Evolutionary conservation across 2,329 filamentous ascomycete species (phyloP).

Genomic region (Neoarthrinium moseri): DNA sequence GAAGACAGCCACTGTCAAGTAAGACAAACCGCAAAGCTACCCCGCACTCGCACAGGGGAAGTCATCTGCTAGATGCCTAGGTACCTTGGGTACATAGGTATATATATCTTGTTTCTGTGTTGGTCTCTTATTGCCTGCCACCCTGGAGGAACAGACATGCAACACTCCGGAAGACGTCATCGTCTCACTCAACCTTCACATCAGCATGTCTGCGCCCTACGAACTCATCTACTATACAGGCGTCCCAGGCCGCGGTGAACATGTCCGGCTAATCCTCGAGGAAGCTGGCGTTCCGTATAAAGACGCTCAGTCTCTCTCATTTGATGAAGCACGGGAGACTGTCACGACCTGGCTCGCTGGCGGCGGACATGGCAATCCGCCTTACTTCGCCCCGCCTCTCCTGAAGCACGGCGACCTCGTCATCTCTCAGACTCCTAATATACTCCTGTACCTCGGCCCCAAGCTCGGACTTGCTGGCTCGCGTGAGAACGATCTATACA

Average conservation of each 20-base stretch:
- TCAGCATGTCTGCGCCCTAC: too few relatives aligned
- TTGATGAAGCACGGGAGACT: too few relatives aligned
- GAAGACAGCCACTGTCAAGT: too few relatives aligned
- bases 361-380: constrained; percentile 52
- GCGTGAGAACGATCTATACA: constrained; percentile 40
- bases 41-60: too few relatives aligned
- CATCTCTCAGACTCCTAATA: constrained; percentile 68
- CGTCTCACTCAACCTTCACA: too few relatives aligned
- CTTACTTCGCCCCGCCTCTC: constrained; percentile 63
- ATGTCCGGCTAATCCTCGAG: constrained; percentile 69
- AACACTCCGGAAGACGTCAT: too few relatives aligned
- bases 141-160: too few relatives aligned
- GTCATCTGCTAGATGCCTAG: too few relatives aligned
- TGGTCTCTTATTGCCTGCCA: too few relatives aligned
- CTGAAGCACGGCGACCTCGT: constrained; percentile 60
- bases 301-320: constrained; percentile 47
- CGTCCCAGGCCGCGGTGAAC: constrained; percentile 71
- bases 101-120: too few relatives aligned
- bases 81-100: too few relatives aligned
- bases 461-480: constrained; percentile 55
- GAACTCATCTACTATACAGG: constrained; percentile 68
- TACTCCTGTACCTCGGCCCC: constrained; percentile 66
- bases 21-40: too few relatives aligned
- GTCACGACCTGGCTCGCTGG: constrained; percentile 45
- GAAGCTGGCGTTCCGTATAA: constrained; percentile 62